Evolutionary conservation across 2,329 filamentous ascomycete genomes (phyloP).

Genomic region (Thermoascus crustaceus): DNA sequence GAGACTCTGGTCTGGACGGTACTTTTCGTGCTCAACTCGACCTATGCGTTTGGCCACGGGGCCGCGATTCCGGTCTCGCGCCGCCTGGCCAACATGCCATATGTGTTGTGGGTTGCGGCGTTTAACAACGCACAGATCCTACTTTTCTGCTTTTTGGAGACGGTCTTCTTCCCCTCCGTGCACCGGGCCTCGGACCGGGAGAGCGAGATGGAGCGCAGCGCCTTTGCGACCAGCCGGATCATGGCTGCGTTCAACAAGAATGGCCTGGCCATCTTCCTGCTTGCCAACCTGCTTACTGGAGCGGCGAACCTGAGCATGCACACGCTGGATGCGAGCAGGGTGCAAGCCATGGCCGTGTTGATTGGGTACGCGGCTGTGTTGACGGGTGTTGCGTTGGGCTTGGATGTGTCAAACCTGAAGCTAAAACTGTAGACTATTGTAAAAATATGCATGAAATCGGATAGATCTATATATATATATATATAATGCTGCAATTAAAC

Average conservation of each 20-base stretch:
- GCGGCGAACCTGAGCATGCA: conserved; percentile 78
- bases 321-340: conserved; percentile 63
- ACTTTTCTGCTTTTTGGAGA: conserved; percentile 70
- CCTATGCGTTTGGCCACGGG: conserved; percentile 60
- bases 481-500: no score
- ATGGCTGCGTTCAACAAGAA: conserved; percentile 81
- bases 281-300: conserved; percentile 85
- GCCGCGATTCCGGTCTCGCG: conserved; percentile 65
- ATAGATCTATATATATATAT: no score
- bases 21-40: conserved; percentile 62
- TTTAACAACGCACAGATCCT: conserved; percentile 83
- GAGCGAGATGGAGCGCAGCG: conserved; percentile 56
- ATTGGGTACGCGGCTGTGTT: conserved; percentile 62
- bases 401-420: conserved; percentile 32
- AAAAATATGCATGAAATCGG: no score
- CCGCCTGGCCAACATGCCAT: conserved; percentile 84
- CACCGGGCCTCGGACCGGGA: conserved; percentile 49
- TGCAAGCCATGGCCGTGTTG: conserved; percentile 64
- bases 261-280: conserved; percentile 72
- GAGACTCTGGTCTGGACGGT: conserved; percentile 61
- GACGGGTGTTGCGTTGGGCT: conserved; percentile 52
- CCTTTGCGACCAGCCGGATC: conserved; percentile 69
- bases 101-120: conserved; percentile 83
- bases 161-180: conserved; percentile 64
- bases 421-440: conserved; percentile 13